Percentiles rank a stretch among this genome's conserved stretches.
Evolutionary conservation across 2,329 filamentous ascomycete genomes (phyloP).

Genomic region (Neurospora crassa): DNA sequence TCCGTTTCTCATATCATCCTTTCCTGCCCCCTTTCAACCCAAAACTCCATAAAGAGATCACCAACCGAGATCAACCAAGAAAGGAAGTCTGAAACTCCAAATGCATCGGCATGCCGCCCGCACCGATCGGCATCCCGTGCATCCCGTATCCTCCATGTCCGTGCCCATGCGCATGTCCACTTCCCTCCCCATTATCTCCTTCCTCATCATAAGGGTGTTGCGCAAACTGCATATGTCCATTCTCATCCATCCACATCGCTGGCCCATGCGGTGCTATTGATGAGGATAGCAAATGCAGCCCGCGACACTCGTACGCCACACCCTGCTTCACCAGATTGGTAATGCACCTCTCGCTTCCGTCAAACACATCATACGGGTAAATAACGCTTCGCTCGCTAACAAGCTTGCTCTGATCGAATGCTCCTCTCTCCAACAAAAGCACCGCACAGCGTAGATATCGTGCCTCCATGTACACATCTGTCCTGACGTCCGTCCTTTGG

Average conservation of each 20-base stretch:
- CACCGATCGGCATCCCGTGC: not conserved
- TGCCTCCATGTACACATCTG: constrained; percentile 21
- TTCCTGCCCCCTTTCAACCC: not conserved
- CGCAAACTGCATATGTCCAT: not conserved
- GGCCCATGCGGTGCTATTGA: constrained; percentile 11
- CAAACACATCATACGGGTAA: constrained; percentile 19
- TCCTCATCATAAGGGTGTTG: constrained; percentile 1
- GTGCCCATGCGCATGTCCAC: constrained; percentile 1
- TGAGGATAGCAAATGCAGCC: constrained; percentile 15
- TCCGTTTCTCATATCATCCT: not conserved
- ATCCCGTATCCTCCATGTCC: not conserved
- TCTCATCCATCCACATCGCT: not conserved
- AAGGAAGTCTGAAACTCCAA: not conserved
- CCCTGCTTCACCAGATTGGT: constrained; percentile 17
- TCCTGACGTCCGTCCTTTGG: constrained; percentile 19
- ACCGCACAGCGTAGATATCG: constrained; percentile 19
- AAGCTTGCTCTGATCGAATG: constrained; percentile 20
- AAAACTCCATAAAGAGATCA: not conserved
- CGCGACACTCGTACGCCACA: constrained; percentile 16
- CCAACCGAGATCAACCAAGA: not conserved
- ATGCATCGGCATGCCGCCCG: not conserved
- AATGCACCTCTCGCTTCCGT: constrained; percentile 17
- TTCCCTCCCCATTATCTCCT: not conserved
- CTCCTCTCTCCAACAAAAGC: constrained; percentile 16
- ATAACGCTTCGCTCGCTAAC: constrained; percentile 18